Percentiles rank a stretch among this genome's conserved stretches.
Evolutionary conservation across 192 early-diverging fungal species (phyloP).

Genomic region (Rhizophagus clarus): DNA sequence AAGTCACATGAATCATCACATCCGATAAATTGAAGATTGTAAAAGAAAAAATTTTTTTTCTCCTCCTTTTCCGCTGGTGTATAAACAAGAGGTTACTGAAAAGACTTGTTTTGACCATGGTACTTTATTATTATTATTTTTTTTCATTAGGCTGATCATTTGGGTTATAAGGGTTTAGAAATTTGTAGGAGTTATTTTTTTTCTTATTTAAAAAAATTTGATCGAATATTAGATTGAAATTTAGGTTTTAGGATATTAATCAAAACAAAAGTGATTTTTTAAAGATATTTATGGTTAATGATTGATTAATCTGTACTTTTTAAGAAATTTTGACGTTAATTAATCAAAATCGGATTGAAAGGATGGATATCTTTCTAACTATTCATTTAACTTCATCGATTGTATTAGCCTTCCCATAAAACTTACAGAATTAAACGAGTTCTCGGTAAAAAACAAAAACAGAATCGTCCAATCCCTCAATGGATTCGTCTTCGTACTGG

Average conservation of each 20-base stretch:
- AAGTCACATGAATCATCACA: neutral
- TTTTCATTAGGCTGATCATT: neutral
- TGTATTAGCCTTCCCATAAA: constrained; percentile 92
- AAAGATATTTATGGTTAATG: too few species aligned
- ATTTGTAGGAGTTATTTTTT: neutral
- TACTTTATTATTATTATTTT: neutral
- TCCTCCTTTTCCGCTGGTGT: neutral
- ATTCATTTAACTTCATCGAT: too few species aligned
- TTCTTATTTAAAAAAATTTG: neutral
- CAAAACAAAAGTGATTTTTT: too few species aligned
- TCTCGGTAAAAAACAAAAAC: constrained; percentile 98
- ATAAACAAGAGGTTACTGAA: neutral
- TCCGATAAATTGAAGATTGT: neutral
- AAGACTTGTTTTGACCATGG: neutral
- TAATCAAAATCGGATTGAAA: too few species aligned
- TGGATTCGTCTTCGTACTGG: constrained; percentile 97
- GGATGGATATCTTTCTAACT: too few species aligned
- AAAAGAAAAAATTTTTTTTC: neutral
- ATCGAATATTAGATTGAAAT: too few species aligned
- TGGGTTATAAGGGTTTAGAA: neutral
- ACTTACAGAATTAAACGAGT: constrained; percentile 95
- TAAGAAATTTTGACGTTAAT: too few species aligned
- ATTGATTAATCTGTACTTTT: too few species aligned
- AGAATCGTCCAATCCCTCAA: constrained; percentile 97
- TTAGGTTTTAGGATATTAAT: too few species aligned